Evolutionary conservation across 2,329 filamentous ascomycete genomes (phyloP).

Genomic region (Colletotrichum cordylinicola): DNA sequence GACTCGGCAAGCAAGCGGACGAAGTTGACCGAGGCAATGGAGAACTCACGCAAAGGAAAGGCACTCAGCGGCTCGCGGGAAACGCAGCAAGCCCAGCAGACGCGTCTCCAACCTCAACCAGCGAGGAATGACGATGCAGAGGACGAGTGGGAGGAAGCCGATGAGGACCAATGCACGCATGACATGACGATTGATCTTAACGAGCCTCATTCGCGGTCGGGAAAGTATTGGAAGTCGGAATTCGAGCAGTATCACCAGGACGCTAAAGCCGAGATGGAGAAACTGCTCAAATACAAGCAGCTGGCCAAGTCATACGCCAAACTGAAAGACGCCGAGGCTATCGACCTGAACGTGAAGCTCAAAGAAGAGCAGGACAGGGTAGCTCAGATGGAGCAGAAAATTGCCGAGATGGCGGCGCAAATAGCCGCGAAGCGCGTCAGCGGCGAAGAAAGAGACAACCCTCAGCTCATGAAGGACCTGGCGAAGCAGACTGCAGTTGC

Average conservation of each 20-base stretch:
- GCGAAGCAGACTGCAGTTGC: slow-evolving; percentile 63
- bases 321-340: slow-evolving; percentile 76
- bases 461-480: slow-evolving; percentile 58
- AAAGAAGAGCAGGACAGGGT: slow-evolving; percentile 72
- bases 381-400: slow-evolving; percentile 65
- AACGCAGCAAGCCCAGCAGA: slow-evolving; percentile 15
- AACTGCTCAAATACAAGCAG: slow-evolving; percentile 80
- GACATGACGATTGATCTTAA: slow-evolving; percentile 75
- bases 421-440: slow-evolving; percentile 46
- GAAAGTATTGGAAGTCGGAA: slow-evolving; percentile 81
- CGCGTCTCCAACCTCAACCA: slow-evolving; percentile 12
- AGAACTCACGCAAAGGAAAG: slow-evolving; percentile 43
- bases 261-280: slow-evolving; percentile 76
- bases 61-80: background rate
- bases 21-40: slow-evolving; percentile 50
- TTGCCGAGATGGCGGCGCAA: slow-evolving; percentile 65
- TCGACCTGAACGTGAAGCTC: slow-evolving; percentile 68
- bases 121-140: slow-evolving; percentile 33
- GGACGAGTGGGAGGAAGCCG: slow-evolving; percentile 57
- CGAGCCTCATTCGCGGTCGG: slow-evolving; percentile 76
- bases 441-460: slow-evolving; percentile 48
- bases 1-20: slow-evolving; percentile 40
- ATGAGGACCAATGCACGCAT: slow-evolving; percentile 52
- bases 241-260: slow-evolving; percentile 77
- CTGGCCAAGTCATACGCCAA: slow-evolving; percentile 80